These are phyloP conservation scores for Zea luxurians DNA, from an alignment of 176 grass and related monocot species.

Conservation along the genomic window DNA sequence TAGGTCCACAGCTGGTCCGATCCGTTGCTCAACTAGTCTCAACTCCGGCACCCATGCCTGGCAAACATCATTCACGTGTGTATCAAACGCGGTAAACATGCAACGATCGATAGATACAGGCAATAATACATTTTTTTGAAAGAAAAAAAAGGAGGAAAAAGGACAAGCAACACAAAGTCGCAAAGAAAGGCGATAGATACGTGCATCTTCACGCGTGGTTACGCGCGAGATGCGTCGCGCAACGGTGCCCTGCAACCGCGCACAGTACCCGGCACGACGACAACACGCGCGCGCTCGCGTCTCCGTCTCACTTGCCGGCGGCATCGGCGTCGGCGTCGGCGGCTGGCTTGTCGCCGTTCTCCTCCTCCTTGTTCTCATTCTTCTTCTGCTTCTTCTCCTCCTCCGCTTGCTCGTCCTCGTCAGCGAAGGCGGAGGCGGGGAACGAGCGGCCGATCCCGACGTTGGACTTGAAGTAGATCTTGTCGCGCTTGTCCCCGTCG, in stretches of 20 bases:
- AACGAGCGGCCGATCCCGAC: constrained; percentile 77
- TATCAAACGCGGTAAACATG: background rate
- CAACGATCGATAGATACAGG: background rate
- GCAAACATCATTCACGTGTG: background rate
- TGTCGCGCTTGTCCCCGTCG: constrained; percentile 38
- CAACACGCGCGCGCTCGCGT: background rate
- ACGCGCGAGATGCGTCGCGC: constrained; percentile 9
- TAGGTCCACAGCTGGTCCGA: too few relatives aligned
- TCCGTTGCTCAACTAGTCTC: too few relatives aligned
- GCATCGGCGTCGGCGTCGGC: background rate
- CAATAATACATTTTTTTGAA: background rate
- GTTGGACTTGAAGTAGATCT: constrained; percentile 82
- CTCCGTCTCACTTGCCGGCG: background rate
- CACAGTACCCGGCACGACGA: background rate
- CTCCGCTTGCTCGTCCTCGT: constrained; percentile 23
- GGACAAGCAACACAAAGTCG: background rate
- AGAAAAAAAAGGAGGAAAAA: too few relatives aligned
- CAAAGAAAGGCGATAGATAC: background rate
- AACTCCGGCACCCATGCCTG: too few relatives aligned
- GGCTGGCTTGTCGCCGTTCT: background rate
- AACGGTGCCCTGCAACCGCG: background rate
- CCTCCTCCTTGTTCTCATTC: background rate
- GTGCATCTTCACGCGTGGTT: background rate
- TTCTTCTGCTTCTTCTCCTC: background rate
- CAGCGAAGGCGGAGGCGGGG: constrained; percentile 67